Conservation (phyloP, 192 early-diverging fungal species). For the Jimgerdemannia flammicorona region DNA sequence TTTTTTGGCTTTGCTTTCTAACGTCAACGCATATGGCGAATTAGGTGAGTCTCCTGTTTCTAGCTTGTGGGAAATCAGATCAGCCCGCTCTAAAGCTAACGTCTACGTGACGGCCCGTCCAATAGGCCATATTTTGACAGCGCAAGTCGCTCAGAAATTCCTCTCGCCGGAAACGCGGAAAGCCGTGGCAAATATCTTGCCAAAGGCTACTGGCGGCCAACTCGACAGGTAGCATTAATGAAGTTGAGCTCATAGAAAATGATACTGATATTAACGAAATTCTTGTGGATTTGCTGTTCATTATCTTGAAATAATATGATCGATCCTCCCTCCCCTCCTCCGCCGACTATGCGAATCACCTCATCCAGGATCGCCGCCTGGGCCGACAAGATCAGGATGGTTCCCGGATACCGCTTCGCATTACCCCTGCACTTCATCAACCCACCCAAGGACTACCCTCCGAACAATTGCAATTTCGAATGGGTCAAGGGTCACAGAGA, state of each 20-base stretch:
- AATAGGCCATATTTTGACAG: not conserved
- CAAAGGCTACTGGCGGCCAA: constrained; percentile 21
- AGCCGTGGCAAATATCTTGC: constrained; percentile 21
- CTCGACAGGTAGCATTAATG: constrained; percentile 21
- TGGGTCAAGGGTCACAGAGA: constrained; percentile 23
- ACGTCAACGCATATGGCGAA: too few species aligned
- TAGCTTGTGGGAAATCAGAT: too few species aligned
- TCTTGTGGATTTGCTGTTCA: too few species aligned
- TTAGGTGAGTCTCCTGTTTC: too few species aligned
- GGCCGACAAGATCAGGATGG: constrained; percentile 7
- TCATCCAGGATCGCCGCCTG: constrained; percentile 14
- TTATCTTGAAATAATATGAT: too few species aligned
- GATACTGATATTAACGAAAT: too few species aligned
- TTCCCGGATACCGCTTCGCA: constrained; percentile 11
- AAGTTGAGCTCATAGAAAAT: too few species aligned
- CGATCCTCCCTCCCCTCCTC: too few species aligned
- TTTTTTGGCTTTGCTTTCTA: too few species aligned
- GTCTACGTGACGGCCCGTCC: too few species aligned
- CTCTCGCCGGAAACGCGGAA: constrained; percentile 20
- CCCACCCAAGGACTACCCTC: constrained; percentile 29
- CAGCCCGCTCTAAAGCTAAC: too few species aligned
- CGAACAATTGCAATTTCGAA: constrained; percentile 19
- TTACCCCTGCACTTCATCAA: constrained; percentile 27
- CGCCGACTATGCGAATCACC: not conserved
- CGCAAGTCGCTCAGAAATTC: constrained; percentile 31